These are phyloP conservation scores for Aristolochia contorta DNA, from an alignment of 164 flowering plant genomes.

Conservation along the genomic window DNA sequence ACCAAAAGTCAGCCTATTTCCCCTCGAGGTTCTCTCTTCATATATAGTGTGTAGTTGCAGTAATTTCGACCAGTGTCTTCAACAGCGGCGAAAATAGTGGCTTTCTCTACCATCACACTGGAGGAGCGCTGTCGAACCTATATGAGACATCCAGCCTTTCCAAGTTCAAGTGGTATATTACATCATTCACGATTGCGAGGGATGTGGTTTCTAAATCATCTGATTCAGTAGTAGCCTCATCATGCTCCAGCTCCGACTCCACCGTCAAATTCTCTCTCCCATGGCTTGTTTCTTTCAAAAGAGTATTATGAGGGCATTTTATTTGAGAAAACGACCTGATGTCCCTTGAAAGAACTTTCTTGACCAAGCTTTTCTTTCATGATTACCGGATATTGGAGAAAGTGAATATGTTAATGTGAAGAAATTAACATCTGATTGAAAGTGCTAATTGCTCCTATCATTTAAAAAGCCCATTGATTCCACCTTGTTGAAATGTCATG, in stretches of 20 bases:
- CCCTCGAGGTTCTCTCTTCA: slow-evolving; percentile 15
- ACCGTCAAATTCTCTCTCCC: slow-evolving; percentile 9
- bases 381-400: slow-evolving; percentile 20
- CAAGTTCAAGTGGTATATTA: slow-evolving; percentile 59
- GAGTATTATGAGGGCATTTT: slow-evolving; percentile 35
- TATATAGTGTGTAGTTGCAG: slow-evolving; percentile 16
- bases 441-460: too few relatives aligned
- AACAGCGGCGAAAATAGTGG: slow-evolving; percentile 11
- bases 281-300: slow-evolving; percentile 2
- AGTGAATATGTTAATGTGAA: slow-evolving; percentile 15
- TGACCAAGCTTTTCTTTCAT: slow-evolving; percentile 41
- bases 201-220: not conserved
- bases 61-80: slow-evolving; percentile 5
- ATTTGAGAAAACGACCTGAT: slow-evolving; percentile 80
- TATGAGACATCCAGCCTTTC: slow-evolving; percentile 74
- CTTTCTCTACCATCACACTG: slow-evolving; percentile 52
- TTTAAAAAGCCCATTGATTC: too few relatives aligned
- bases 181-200: slow-evolving; percentile 7
- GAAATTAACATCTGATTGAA: not conserved
- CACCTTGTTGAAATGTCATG: too few relatives aligned
- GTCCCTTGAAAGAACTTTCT: slow-evolving; percentile 86
- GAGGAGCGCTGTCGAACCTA: slow-evolving; percentile 43
- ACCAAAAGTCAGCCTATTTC: too few relatives aligned
- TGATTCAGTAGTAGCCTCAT: slow-evolving; percentile 14
- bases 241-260: slow-evolving; percentile 12